phyloP scores from a whole-genome alignment of 306 rosid genomes.

The Castanea sativa region DNA sequence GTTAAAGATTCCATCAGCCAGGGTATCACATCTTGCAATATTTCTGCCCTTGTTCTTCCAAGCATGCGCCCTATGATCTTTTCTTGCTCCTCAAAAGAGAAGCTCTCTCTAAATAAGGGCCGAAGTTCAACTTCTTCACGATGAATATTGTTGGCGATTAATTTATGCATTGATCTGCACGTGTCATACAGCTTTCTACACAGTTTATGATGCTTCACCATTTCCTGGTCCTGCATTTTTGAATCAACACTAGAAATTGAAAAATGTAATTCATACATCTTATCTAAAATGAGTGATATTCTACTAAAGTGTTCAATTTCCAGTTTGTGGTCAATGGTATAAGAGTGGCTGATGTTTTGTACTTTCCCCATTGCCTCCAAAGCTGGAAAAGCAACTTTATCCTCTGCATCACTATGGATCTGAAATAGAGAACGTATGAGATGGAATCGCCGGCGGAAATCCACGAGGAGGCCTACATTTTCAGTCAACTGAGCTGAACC shows the following conservation, averaged over 20 bases:
- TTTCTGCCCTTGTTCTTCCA: conserved; percentile 76
- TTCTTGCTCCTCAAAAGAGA: conserved; percentile 75
- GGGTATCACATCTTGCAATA: conserved; percentile 87
- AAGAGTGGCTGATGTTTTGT: conserved; percentile 81
- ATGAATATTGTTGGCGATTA: conserved; percentile 56
- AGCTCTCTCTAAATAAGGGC: conserved; percentile 68
- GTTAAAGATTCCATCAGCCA: conserved; percentile 88
- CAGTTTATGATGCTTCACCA: conserved; percentile 40
- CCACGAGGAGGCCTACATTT: conserved; percentile 48
- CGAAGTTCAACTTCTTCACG: conserved; percentile 87
- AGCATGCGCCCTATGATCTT: conserved; percentile 76
- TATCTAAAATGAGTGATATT: conserved; percentile 61
- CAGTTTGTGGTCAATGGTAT: conserved; percentile 79
- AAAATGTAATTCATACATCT: conserved; percentile 53
- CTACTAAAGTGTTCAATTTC: conserved; percentile 55
- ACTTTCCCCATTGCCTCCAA: conserved; percentile 74
- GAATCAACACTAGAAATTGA: conserved; percentile 41
- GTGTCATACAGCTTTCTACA: conserved; percentile 61
- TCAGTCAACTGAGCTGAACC: conserved; percentile 73
- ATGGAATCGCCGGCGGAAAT: conserved; percentile 58
- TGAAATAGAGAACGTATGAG: conserved; percentile 66
- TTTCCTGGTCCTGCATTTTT: conserved; percentile 33
- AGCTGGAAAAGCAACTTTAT: conserved; percentile 92
- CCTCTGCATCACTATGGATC: conserved; percentile 91
- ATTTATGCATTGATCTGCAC: conserved; percentile 68